Evolutionary conservation across 2,329 filamentous ascomycete genomes (phyloP).

Genomic region (Ophiocordyceps australis): DNA sequence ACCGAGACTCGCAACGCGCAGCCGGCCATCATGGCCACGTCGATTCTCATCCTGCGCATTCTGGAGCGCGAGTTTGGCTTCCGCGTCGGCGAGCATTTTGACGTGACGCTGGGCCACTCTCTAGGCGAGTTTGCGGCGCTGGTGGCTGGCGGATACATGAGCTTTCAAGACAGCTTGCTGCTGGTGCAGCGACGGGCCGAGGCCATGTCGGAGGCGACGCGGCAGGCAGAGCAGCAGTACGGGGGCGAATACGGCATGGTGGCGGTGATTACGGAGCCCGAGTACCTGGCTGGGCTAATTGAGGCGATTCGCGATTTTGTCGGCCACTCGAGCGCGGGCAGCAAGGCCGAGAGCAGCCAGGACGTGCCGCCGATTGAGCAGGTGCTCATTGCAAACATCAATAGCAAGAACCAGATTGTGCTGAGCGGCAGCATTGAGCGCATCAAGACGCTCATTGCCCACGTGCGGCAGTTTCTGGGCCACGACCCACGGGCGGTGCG

Average conservation of each 20-base stretch:
- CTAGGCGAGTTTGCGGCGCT: slow-evolving; percentile 87
- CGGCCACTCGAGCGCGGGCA: slow-evolving; percentile 44
- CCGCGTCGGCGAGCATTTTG: slow-evolving; percentile 47
- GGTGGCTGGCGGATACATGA: slow-evolving; percentile 65
- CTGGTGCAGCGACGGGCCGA: slow-evolving; percentile 65
- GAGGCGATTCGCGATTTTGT: slow-evolving; percentile 65
- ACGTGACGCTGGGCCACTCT: slow-evolving; percentile 78
- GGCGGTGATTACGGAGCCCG: slow-evolving; percentile 72
- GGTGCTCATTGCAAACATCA: slow-evolving; percentile 84
- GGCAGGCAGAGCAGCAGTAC: slow-evolving; percentile 41
- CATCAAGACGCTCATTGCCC: slow-evolving; percentile 66
- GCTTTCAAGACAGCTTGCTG: slow-evolving; percentile 58
- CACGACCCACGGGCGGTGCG: slow-evolving; percentile 81
- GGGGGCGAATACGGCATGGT: slow-evolving; percentile 90
- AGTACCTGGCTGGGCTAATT: slow-evolving; percentile 52
- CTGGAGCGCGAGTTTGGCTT: slow-evolving; percentile 77
- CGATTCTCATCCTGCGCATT: slow-evolving; percentile 73
- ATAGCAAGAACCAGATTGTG: slow-evolving; percentile 92
- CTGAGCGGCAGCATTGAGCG: slow-evolving; percentile 71
- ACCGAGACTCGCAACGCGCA: slow-evolving; percentile 78
- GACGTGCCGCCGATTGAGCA: slow-evolving; percentile 64
- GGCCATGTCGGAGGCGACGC: slow-evolving; percentile 65
- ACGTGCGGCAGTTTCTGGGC: slow-evolving; percentile 75
- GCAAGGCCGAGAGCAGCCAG: slow-evolving; percentile 48
- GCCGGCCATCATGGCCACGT: slow-evolving; percentile 91